Base-by-base conservation (phyloP, 2,329 filamentous ascomycete species). In the Gremmenia infestans region DNA sequence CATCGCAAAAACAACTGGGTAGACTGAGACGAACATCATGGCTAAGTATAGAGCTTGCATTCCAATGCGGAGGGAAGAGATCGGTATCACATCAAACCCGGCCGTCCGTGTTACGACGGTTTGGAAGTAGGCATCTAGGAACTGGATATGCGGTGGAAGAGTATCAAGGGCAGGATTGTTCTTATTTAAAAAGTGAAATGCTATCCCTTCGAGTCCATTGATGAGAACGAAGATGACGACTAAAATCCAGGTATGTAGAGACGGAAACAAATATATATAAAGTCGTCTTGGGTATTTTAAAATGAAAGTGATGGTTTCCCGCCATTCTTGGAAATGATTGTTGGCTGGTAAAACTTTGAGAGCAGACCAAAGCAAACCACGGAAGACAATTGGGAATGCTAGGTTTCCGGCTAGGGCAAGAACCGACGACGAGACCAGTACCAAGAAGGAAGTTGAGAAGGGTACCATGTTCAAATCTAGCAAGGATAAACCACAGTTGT, bases 401-500 rank as follows among this genome's bases (percentile, higher is more conserved):
- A 83, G 86, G 48, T 86, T 85, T 1, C 83, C 83, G 0, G 82
- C 82, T 6, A 86, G 72, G 48, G 84, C 79, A 58, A 86, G 70
- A 12, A 79, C 60, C 2, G 78, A 80, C 72, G 83, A 70, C 1
- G 71, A 70, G 22, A 76, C 58, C 11, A 76, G 65, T 0, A 71
- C 63, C 22, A 72, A 73, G 1, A 68, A 36, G 14, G 46, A 47
- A 17, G 45, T 55, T 9, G 23, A 36, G 11, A 42, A 49, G 22
- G 47, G 74, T 53, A 70, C 70, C 68, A 88, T 84, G 63, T 84
- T 86, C 48, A 78, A 76, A 65, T 87, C 83, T 9, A 86, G 71
- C 25, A 87, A 71, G n/a, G 79, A 81, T 81, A 88, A 84, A 49
- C 83, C 83, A 19, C 77, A 82, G 61, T 87, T 87, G 70, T 86